Evolutionary conservation across 2,329 filamentous ascomycete species (phyloP).

Genomic region (Phoma sp.): DNA sequence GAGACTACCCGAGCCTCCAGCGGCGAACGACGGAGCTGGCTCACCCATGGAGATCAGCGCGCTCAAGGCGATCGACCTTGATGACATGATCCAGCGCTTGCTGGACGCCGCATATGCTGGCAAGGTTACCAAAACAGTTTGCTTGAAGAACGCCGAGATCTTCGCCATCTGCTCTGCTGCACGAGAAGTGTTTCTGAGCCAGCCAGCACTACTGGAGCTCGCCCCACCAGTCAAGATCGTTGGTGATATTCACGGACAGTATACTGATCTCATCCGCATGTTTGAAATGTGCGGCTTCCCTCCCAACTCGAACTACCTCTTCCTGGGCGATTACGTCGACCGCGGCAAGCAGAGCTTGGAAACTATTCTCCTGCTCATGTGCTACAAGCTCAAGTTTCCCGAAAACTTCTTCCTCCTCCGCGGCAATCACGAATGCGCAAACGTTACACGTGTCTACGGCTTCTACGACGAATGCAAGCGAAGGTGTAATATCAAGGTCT

Average conservation of each 20-base stretch:
- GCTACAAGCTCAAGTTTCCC: conserved; percentile 96
- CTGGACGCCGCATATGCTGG: conserved; percentile 94
- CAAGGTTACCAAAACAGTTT: conserved; percentile 97
- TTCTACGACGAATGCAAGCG: conserved; percentile 99
- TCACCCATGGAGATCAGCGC: conserved; percentile 83
- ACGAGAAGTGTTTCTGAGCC: conserved; percentile 86
- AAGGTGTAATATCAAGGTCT: conserved; percentile 94
- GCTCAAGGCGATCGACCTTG: conserved; percentile 89
- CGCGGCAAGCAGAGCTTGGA: conserved; percentile 95
- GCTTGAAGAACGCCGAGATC: conserved; percentile 97
- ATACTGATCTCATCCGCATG: conserved; percentile 93
- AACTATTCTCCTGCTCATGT: conserved; percentile 89
- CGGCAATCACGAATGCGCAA: conserved; percentile 96
- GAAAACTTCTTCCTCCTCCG: conserved; percentile 97
- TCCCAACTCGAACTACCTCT: conserved; percentile 88
- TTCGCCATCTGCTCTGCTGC: conserved; percentile 89
- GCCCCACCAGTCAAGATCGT: conserved; percentile 97
- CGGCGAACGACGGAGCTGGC: conserved; percentile 57
- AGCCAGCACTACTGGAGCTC: conserved; percentile 90
- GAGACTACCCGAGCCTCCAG: conserved; percentile 61
- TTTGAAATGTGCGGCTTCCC: conserved; percentile 99
- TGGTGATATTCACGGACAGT: conserved; percentile 95
- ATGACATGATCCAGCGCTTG: conserved; percentile 95
- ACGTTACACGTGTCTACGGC: conserved; percentile 92
- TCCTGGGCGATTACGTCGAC: conserved; percentile 95